phyloP scores from a whole-genome alignment of 2,329 filamentous ascomycete genomes.

The Fonsecaea multimorphosa region DNA sequence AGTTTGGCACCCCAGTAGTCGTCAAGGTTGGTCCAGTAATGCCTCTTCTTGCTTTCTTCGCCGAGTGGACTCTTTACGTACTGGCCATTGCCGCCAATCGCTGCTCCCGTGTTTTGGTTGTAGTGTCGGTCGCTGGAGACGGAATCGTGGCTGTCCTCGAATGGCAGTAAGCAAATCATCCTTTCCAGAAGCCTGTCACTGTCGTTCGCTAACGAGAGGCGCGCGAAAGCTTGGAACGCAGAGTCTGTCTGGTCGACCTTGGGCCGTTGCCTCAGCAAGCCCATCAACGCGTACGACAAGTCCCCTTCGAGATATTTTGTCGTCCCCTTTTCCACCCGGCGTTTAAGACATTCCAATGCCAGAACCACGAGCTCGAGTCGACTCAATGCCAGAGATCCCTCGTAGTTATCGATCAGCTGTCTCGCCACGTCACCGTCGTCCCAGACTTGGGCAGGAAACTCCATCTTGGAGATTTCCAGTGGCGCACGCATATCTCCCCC shows the following conservation, averaged over 20 bases:
- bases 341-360: constrained; percentile 50
- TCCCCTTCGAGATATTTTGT: constrained; percentile 49
- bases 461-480: constrained; percentile 46
- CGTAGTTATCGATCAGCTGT: constrained; percentile 56
- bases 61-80: not conserved
- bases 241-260: constrained; percentile 48
- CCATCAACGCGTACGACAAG: constrained; percentile 56
- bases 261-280: constrained; percentile 51
- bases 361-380: constrained; percentile 52
- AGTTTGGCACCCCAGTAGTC: constrained; percentile 53
- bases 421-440: constrained; percentile 48
- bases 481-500: constrained; percentile 39
- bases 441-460: constrained; percentile 52
- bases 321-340: constrained; percentile 42
- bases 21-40: constrained; percentile 27
- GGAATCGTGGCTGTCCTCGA: constrained; percentile 4
- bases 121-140: not conserved
- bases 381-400: constrained; percentile 50
- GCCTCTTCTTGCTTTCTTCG: constrained; percentile 29
- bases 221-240: constrained; percentile 56
- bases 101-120: not conserved
- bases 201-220: constrained; percentile 55
- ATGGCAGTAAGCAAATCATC: constrained; percentile 52
- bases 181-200: constrained; percentile 54
- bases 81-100: not conserved